A percentile compares a stretch with the other conserved stretches of the same genome.
These are phyloP conservation scores for Alternaria brassicae DNA, from an alignment of 2,329 filamentous ascomycete genomes.

Conservation along the genomic window DNA sequence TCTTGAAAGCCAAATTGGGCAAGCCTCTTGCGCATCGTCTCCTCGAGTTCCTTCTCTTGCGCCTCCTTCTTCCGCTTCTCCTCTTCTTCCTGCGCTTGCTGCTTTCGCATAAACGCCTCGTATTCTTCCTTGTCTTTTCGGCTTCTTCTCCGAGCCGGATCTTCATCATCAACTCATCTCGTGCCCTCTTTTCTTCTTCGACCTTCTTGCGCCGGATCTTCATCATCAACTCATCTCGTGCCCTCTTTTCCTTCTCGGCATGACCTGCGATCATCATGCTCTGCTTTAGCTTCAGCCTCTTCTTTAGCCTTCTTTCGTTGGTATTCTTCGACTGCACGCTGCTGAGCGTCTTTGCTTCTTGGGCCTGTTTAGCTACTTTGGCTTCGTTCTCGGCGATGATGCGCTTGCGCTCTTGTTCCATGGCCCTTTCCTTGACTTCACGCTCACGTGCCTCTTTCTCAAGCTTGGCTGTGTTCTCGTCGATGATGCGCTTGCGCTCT, in stretches of 20 bases:
- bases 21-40: conserved; percentile 55
- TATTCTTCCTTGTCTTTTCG: conserved; percentile 53
- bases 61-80: conserved; percentile 51
- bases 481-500: conserved; percentile 39
- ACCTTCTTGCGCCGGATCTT: conserved; percentile 52
- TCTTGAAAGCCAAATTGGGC: conserved; percentile 56
- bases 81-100: conserved; percentile 52
- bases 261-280: too few species aligned
- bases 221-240: conserved; percentile 48
- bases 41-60: conserved; percentile 53
- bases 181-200: conserved; percentile 49
- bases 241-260: conserved; percentile 47
- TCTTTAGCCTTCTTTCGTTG: conserved; percentile 45
- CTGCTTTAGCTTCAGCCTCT: conserved; percentile 39
- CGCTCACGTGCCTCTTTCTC: too few species aligned
- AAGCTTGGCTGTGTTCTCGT: conserved; percentile 41
- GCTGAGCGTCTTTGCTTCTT: conserved; percentile 42
- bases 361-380: conserved; percentile 38
- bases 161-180: conserved; percentile 50
- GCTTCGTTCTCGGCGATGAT: conserved; percentile 42
- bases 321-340: conserved; percentile 45
- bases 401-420: conserved; percentile 37
- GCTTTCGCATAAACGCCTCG: conserved; percentile 51
- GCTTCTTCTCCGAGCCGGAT: conserved; percentile 50
- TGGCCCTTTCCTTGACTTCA: conserved; percentile 33